Conservation (phyloP, 2,329 filamentous ascomycete species). For the Chaetomiaceae sp. region DNA sequence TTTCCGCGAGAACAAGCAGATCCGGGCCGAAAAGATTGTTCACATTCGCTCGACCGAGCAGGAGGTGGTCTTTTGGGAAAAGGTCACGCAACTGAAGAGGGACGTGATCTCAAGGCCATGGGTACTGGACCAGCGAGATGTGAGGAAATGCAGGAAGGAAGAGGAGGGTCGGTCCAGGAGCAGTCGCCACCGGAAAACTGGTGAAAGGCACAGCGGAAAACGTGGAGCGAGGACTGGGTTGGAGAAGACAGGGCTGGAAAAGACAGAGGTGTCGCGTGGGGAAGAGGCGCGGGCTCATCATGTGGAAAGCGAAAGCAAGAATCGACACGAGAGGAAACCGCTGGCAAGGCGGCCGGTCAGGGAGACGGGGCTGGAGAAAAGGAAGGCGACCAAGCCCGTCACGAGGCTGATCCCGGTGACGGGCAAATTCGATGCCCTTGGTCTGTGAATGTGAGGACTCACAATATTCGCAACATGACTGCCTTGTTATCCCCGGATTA, state of each 20-base stretch:
- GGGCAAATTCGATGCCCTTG: constrained; percentile 33
- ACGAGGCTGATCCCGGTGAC: constrained; percentile 22
- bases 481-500: background rate
- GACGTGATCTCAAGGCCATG: constrained; percentile 51
- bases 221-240: background rate
- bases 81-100: constrained; percentile 45
- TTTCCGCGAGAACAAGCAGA: constrained; percentile 47
- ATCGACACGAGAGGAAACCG: constrained; percentile 1
- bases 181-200: constrained; percentile 18
- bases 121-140: constrained; percentile 46
- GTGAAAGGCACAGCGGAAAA: constrained; percentile 11
- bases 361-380: constrained; percentile 22
- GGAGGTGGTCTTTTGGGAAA: constrained; percentile 58
- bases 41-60: constrained; percentile 48
- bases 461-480: background rate
- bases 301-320: background rate
- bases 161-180: constrained; percentile 33
- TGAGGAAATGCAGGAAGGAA: constrained; percentile 48
- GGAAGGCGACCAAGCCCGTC: constrained; percentile 14
- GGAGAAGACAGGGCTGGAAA: background rate
- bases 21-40: constrained; percentile 50
- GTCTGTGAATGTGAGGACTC: constrained; percentile 27
- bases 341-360: constrained; percentile 3
- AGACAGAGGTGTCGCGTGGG: background rate
- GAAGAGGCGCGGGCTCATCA: background rate